phyloP scores from a whole-genome alignment of 2,329 filamentous ascomycete genomes.

The Claviceps citrina region DNA sequence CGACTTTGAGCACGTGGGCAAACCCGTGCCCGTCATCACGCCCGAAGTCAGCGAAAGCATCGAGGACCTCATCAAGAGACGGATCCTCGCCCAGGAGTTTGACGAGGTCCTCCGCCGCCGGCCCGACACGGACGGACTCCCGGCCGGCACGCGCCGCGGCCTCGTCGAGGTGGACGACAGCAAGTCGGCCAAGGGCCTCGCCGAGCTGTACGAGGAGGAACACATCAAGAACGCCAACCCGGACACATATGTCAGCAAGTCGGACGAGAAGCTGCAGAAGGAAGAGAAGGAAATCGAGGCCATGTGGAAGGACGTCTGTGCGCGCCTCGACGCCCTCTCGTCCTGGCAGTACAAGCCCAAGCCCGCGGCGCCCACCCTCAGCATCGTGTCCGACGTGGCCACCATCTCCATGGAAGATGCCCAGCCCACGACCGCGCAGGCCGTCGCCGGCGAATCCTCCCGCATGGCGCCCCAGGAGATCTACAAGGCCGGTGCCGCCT shows the following conservation, averaged over 20 bases:
- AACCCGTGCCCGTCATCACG: conserved; percentile 87
- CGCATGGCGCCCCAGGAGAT: conserved; percentile 89
- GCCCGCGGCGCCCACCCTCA: conserved; percentile 63
- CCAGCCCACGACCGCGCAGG: conserved; percentile 67
- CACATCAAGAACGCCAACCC: conserved; percentile 67
- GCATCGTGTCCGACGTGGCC: conserved; percentile 80
- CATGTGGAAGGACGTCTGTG: conserved; percentile 68
- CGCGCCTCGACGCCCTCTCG: conserved; percentile 72
- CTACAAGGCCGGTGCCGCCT: conserved; percentile 54
- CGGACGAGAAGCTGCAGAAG: conserved; percentile 66
- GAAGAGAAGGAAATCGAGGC: conserved; percentile 71
- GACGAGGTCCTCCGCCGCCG: conserved; percentile 77
- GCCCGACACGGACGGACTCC: conserved; percentile 54
- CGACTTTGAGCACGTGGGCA: conserved; percentile 89
- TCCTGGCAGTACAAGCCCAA: conserved; percentile 95
- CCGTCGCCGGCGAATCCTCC: conserved; percentile 50
- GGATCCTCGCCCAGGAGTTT: conserved; percentile 79
- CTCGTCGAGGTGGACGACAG: conserved; percentile 71
- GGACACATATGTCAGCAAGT: conserved; percentile 61
- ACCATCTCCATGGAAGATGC: conserved; percentile 91
- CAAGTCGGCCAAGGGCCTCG: conserved; percentile 75
- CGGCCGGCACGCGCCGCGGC: conserved; percentile 48
- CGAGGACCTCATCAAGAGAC: conserved; percentile 83
- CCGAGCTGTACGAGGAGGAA: conserved; percentile 88
- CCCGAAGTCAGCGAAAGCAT: conserved; percentile 81